These are phyloP conservation scores for Saprolegnia parasitica DNA, from an alignment of 352 stramenopile genomes.

Conservation along the genomic window DNA sequence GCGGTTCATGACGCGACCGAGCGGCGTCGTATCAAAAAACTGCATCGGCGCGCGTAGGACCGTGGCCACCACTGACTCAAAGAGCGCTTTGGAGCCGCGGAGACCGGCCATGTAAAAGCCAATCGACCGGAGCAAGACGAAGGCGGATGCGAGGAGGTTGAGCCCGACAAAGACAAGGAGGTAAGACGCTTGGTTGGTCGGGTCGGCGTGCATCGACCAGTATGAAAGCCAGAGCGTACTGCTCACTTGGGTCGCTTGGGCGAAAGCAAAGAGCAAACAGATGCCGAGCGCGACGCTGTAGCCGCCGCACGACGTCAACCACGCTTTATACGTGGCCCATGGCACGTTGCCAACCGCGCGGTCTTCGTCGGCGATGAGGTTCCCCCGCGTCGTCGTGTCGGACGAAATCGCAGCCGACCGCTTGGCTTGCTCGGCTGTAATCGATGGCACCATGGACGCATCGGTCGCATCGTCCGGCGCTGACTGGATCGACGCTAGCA, in stretches of 20 bases:
- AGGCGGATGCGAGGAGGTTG: slow-evolving; percentile 56
- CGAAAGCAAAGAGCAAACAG: slow-evolving; percentile 46
- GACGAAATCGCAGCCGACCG: slow-evolving; percentile 21
- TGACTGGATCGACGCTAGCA: slow-evolving; percentile 34
- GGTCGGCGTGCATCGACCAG: slow-evolving; percentile 78
- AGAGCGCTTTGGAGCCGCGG: slow-evolving; percentile 52
- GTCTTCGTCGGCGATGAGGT: slow-evolving; percentile 40
- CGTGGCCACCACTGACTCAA: slow-evolving; percentile 53
- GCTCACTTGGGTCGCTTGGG: slow-evolving; percentile 21
- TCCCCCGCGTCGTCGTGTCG: slow-evolving; percentile 30
- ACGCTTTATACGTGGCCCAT: slow-evolving; percentile 44
- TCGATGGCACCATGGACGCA: slow-evolving; percentile 21
- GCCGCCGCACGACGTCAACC: slow-evolving; percentile 63
- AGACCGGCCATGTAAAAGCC: slow-evolving; percentile 56
- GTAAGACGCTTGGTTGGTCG: slow-evolving; percentile 38
- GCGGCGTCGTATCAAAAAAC: slow-evolving; percentile 27
- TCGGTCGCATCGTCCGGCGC: slow-evolving; percentile 33
- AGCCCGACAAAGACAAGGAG: slow-evolving; percentile 80
- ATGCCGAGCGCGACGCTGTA: slow-evolving; percentile 45
- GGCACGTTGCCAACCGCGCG: slow-evolving; percentile 31
- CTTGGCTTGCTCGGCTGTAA: slow-evolving; percentile 32
- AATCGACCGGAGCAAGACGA: slow-evolving; percentile 42
- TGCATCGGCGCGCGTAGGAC: slow-evolving; percentile 31
- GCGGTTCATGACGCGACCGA: slow-evolving; percentile 87
- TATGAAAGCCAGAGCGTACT: slow-evolving; percentile 87